phyloP scores from a whole-genome alignment of 495 filamentous ascomycete species.

The Parachaetomium inaequale region DNA sequence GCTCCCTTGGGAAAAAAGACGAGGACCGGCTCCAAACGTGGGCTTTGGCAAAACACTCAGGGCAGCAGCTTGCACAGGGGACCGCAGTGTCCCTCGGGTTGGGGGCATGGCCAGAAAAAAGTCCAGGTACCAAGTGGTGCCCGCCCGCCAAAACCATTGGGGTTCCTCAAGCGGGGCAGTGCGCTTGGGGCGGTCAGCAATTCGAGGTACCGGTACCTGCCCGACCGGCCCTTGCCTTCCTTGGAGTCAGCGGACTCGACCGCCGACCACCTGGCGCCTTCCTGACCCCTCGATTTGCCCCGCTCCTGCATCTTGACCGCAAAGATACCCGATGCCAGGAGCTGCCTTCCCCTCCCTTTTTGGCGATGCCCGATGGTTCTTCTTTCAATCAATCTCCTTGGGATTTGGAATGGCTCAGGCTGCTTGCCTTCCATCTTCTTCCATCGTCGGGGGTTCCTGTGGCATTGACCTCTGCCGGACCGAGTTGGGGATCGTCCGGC shows the following conservation, averaged over 20 bases:
- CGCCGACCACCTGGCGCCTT: slow-evolving; percentile 1
- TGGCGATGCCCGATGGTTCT: slow-evolving; percentile 8
- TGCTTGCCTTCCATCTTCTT: background rate
- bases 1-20: slow-evolving; percentile 16
- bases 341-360: background rate
- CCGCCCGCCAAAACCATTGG: slow-evolving; percentile 33
- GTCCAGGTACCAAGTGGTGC: slow-evolving; percentile 23
- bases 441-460: background rate
- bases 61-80: slow-evolving; percentile 14
- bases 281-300: slow-evolving; percentile 7
- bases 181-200: slow-evolving; percentile 29
- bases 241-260: background rate
- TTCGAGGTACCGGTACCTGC: slow-evolving; percentile 34
- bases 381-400: background rate
- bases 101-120: slow-evolving; percentile 26
- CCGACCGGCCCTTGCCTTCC: no score
- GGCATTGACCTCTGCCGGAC: slow-evolving; percentile 8
- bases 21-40: slow-evolving; percentile 11
- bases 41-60: slow-evolving; percentile 14
- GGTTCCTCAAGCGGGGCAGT: slow-evolving; percentile 31
- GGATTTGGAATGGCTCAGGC: background rate
- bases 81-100: slow-evolving; percentile 18
- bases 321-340: slow-evolving; percentile 7
- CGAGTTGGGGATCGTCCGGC: slow-evolving; percentile 16
- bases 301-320: slow-evolving; percentile 15